These are phyloP conservation scores for Phlebiopsis gigantea DNA, from an alignment of 768 basidiomycete genomes.

Conservation along the genomic window DNA sequence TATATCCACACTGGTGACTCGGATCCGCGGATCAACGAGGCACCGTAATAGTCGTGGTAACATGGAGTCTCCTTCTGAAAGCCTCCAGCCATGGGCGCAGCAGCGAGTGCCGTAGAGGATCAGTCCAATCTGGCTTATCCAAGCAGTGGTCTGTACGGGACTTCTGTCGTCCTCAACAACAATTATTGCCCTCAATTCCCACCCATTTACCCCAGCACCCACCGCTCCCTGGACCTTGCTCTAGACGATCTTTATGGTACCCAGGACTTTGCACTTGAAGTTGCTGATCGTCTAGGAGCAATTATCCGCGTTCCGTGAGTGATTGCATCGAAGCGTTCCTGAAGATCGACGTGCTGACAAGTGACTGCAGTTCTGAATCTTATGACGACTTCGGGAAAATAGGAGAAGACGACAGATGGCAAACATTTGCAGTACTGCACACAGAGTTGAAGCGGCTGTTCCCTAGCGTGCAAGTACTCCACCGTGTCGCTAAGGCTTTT, in stretches of 20 bases:
- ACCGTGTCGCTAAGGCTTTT: background rate
- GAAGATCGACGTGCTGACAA: background rate
- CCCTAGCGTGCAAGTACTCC: slow-evolving; percentile 45
- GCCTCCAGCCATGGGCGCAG: too few species aligned
- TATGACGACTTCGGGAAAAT: slow-evolving; percentile 42
- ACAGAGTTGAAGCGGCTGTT: slow-evolving; percentile 44
- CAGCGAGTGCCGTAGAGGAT: too few species aligned
- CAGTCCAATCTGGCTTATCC: too few species aligned
- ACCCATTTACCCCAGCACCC: slow-evolving; percentile 27
- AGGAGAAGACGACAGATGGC: slow-evolving; percentile 42
- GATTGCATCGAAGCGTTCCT: background rate
- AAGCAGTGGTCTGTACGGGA: too few species aligned
- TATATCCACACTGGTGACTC: too few species aligned
- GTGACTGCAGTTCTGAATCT: slow-evolving; percentile 38
- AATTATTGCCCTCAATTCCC: slow-evolving; percentile 31
- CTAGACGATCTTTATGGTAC: slow-evolving; percentile 26
- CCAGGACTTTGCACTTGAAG: slow-evolving; percentile 28
- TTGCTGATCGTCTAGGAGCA: slow-evolving; percentile 22
- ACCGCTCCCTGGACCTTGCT: slow-evolving; percentile 26
- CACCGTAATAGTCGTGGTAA: too few species aligned
- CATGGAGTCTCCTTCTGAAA: too few species aligned
- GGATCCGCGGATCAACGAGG: too few species aligned
- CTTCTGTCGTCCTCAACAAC: too few species aligned
- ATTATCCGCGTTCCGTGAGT: slow-evolving; percentile 4
- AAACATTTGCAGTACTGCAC: slow-evolving; percentile 30